Conservation (phyloP, 1,139 yeast genomes). For the Sugiyamaella grinbergsii region DNA sequence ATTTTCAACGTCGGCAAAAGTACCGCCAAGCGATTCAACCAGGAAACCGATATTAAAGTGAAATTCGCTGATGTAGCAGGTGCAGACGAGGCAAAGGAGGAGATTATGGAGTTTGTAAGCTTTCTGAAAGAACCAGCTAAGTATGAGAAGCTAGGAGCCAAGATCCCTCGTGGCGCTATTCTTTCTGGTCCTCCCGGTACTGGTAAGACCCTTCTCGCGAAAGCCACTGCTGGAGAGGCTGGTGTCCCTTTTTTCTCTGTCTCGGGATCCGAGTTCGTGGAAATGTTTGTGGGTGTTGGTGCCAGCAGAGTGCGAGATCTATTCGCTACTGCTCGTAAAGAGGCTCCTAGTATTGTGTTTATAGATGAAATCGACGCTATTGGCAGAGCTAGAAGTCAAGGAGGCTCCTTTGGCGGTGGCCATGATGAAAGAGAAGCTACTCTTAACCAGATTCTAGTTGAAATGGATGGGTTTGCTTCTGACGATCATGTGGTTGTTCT, state of each 20-base stretch:
- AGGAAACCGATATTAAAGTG: conserved; percentile 84
- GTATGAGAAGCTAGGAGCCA: conserved; percentile 90
- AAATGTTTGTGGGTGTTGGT: conserved; percentile 99
- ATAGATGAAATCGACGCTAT: conserved; percentile 98
- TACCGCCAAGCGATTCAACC: conserved; percentile 87
- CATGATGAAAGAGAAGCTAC: conserved; percentile 98
- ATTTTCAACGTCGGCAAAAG: conserved; percentile 65
- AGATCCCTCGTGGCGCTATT: conserved; percentile 96
- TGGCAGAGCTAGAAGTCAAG: conserved; percentile 89
- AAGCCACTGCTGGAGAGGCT: conserved; percentile 99
- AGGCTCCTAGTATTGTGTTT: conserved; percentile 92
- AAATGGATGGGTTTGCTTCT: conserved; percentile 94
- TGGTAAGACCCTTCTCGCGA: conserved; percentile 93
- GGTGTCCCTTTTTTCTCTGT: conserved; percentile 95
- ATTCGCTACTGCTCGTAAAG: conserved; percentile 86
- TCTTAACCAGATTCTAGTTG: conserved; percentile 89
- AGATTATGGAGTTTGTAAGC: conserved; percentile 95
- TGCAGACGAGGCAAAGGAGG: conserved; percentile 93
- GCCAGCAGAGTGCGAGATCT: conserved; percentile 95
- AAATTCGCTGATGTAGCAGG: conserved; percentile 96
- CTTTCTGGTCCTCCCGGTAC: conserved; percentile 99
- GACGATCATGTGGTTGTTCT: conserved; percentile 92
- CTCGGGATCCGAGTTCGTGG: conserved; percentile 98
- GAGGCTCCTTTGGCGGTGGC: conserved; percentile 74
- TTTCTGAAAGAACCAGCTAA: conserved; percentile 89